A percentile compares a stretch with the other conserved stretches of the same genome.
Evolutionary conservation across 768 basidiomycete genomes (phyloP).

Genomic region (Phylloporus scabripes): DNA sequence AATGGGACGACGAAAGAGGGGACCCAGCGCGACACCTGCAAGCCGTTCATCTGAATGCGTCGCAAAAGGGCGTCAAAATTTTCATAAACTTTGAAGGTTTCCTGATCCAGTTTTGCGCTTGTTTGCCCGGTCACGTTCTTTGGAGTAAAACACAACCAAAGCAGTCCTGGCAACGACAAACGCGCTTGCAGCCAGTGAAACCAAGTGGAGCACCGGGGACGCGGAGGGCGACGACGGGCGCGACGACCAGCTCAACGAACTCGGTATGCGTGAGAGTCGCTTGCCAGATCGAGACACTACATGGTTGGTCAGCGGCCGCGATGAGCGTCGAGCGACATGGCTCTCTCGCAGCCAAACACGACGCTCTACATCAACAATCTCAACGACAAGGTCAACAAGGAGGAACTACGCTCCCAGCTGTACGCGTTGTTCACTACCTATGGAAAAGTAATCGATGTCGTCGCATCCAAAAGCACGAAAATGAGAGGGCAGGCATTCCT

Average conservation of each 20-base stretch:
- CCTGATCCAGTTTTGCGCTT: conserved; percentile 25
- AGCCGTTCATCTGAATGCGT: conserved; percentile 34
- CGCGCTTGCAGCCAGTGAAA: background rate
- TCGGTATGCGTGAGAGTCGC: conserved; percentile 17
- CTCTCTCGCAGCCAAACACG: conserved; percentile 66
- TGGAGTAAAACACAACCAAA: conserved; percentile 25
- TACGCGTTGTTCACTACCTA: conserved; percentile 90
- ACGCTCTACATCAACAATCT: conserved; percentile 92
- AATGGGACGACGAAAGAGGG: conserved; percentile 59
- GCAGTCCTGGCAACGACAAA: conserved; percentile 6
- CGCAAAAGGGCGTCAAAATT: conserved; percentile 30
- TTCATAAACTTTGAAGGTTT: conserved; percentile 28
- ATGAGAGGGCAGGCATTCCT: conserved; percentile 96
- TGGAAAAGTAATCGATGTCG: conserved; percentile 89
- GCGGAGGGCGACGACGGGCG: conserved; percentile 3
- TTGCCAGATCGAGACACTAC: conserved; percentile 15
- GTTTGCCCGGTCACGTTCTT: conserved; percentile 30
- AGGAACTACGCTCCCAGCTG: conserved; percentile 77
- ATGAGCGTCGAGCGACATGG: conserved; percentile 27
- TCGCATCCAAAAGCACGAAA: conserved; percentile 79
- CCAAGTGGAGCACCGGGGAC: background rate
- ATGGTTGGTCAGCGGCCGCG: background rate
- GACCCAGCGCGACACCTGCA: conserved; percentile 38
- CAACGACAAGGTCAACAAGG: conserved; percentile 89
- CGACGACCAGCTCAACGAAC: conserved; percentile 3